These are phyloP conservation scores for Eucommia ulmoides DNA, from an alignment of 257 asterid species.

Conservation along the genomic window DNA sequence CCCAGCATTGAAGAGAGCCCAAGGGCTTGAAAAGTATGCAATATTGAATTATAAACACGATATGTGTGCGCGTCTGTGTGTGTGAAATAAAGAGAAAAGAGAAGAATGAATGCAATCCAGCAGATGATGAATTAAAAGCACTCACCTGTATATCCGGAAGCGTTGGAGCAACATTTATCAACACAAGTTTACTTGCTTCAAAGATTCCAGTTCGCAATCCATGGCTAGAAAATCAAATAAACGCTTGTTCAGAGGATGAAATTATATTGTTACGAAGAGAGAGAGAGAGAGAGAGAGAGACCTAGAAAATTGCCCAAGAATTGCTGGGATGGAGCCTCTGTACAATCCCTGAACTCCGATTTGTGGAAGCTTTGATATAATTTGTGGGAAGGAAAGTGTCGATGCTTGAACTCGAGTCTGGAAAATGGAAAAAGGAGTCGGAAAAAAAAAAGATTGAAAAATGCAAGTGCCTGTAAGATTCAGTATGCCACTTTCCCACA, in stretches of 20 bases:
- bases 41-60: not conserved
- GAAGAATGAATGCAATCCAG: not conserved
- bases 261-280: constrained; percentile 2
- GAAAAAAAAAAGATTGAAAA: too few relatives aligned
- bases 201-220: constrained; percentile 94
- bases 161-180: constrained; percentile 81
- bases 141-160: constrained; percentile 91
- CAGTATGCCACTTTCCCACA: too few relatives aligned
- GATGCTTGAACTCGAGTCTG: constrained; percentile 99
- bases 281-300: constrained; percentile 12
- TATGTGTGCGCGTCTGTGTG: not conserved
- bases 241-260: constrained; percentile 2
- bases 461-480: too few relatives aligned
- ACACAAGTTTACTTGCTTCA: constrained; percentile 88
- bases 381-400: constrained; percentile 73
- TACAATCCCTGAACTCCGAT: constrained; percentile 76
- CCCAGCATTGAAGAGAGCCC: too few relatives aligned
- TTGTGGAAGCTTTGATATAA: constrained; percentile 79
- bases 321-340: constrained; percentile 94
- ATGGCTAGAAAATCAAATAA: constrained; percentile 41
- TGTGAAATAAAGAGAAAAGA: not conserved
- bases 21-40: not conserved
- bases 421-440: too few relatives aligned
- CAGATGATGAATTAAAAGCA: not conserved
- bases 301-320: constrained; percentile 96